These are phyloP conservation scores for Macrotyloma uniflorum DNA, from an alignment of 306 rosid species.

Conservation along the genomic window DNA sequence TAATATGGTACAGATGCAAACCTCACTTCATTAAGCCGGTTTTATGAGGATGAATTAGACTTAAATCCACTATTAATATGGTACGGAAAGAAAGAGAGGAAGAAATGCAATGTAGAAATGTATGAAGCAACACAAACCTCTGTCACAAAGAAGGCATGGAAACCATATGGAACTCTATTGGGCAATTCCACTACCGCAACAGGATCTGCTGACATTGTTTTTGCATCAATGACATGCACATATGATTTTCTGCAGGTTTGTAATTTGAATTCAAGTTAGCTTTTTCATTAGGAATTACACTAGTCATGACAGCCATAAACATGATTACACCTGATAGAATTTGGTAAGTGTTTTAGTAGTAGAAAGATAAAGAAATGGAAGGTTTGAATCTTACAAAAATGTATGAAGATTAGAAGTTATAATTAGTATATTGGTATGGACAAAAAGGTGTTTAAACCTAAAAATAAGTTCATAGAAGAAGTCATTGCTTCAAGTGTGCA, in stretches of 20 bases:
- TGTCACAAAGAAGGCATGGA: slow-evolving; percentile 89
- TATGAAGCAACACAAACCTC: slow-evolving; percentile 65
- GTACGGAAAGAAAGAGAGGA: not conserved
- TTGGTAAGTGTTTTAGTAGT: not conserved
- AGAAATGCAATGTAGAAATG: slow-evolving; percentile 11
- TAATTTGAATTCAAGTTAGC: slow-evolving; percentile 30
- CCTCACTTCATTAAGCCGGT: no score
- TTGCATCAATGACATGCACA: slow-evolving; percentile 75
- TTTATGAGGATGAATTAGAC: no score
- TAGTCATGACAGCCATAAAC: not conserved
- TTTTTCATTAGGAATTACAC: not conserved
- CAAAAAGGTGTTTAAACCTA: not conserved
- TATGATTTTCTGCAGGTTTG: slow-evolving; percentile 67
- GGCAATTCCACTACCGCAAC: slow-evolving; percentile 90
- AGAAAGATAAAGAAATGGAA: not conserved
- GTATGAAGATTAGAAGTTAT: not conserved
- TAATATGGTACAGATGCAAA: no score
- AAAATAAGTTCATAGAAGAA: slow-evolving; percentile 13
- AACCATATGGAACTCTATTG: slow-evolving; percentile 85
- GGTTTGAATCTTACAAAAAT: not conserved
- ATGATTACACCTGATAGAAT: not conserved
- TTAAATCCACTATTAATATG: no score
- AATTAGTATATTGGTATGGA: not conserved
- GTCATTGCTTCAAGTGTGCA: not conserved
- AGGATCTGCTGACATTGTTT: slow-evolving; percentile 88